A percentile compares a stretch with the other conserved stretches of the same genome.
These are phyloP conservation scores for Metschnikowia reukaufii DNA, from an alignment of 805 yeast genomes.

Conservation along the genomic window DNA sequence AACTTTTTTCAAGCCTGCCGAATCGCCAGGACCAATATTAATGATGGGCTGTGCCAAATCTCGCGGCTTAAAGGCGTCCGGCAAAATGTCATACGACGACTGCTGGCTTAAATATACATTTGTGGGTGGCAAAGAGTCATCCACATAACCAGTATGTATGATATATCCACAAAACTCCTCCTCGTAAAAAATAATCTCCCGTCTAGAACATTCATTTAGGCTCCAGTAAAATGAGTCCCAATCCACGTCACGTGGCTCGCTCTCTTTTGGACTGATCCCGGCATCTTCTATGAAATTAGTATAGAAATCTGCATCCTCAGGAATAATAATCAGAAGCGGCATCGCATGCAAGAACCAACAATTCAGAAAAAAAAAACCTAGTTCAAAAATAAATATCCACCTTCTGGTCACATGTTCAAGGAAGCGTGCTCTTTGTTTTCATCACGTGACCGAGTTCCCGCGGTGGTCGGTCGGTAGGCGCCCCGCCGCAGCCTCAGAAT, in stretches of 20 bases:
- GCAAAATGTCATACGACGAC: background rate
- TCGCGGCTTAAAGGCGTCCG: background rate
- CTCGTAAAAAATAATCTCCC: conserved; percentile 29
- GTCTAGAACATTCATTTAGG: background rate
- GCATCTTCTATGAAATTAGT: background rate
- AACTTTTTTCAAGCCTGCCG: too few species aligned
- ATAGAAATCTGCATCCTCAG: conserved; percentile 9
- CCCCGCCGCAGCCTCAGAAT: too few species aligned
- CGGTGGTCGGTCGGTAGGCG: background rate
- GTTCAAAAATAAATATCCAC: too few species aligned
- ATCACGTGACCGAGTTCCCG: conserved; percentile 3
- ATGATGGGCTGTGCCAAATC: too few species aligned
- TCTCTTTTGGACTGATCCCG: background rate
- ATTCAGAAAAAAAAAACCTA: background rate
- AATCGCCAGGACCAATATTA: too few species aligned
- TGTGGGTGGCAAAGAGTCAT: conserved; percentile 3
- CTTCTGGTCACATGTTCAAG: background rate
- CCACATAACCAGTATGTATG: conserved; percentile 16
- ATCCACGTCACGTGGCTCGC: conserved; percentile 7
- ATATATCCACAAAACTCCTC: conserved; percentile 32
- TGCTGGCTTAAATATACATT: conserved; percentile 7
- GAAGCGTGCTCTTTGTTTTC: background rate
- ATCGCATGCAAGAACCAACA: background rate
- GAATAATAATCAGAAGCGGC: conserved; percentile 15
- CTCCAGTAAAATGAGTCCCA: conserved; percentile 8